These are phyloP conservation scores for Excoecaria cochinchinensis DNA, from an alignment of 345 rosid species.

Conservation along the genomic window DNA sequence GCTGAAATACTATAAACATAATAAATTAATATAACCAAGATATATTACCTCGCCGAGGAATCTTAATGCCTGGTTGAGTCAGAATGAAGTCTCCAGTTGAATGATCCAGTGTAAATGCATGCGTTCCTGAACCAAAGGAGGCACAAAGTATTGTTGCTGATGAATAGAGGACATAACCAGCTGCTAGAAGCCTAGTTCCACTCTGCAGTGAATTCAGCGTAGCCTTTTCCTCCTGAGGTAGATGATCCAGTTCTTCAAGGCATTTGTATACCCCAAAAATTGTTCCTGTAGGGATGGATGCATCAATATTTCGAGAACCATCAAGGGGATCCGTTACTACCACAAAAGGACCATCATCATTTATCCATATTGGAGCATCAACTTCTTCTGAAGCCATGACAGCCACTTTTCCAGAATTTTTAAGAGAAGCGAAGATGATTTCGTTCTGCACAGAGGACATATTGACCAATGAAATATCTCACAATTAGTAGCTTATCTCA, in stretches of 20 bases:
- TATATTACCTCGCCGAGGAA: slow-evolving; percentile 75
- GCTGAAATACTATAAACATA: background rate
- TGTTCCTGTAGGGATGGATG: slow-evolving; percentile 88
- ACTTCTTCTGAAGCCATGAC: slow-evolving; percentile 96
- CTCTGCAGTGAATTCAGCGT: slow-evolving; percentile 72
- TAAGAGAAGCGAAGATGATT: slow-evolving; percentile 68
- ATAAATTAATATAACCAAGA: background rate
- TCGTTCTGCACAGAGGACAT: slow-evolving; percentile 55
- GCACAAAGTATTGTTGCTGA: slow-evolving; percentile 83
- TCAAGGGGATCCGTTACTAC: slow-evolving; percentile 93
- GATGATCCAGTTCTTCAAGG: slow-evolving; percentile 72
- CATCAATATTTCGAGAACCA: slow-evolving; percentile 90
- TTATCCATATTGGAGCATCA: slow-evolving; percentile 70
- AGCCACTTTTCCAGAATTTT: slow-evolving; percentile 81
- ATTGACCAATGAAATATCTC: background rate
- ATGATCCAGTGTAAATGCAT: slow-evolving; percentile 84
- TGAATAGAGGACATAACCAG: slow-evolving; percentile 86
- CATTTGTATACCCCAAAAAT: slow-evolving; percentile 76
- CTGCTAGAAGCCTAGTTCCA: slow-evolving; percentile 73
- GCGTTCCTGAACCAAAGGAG: slow-evolving; percentile 89
- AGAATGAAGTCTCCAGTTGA: slow-evolving; percentile 85
- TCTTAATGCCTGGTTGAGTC: slow-evolving; percentile 68
- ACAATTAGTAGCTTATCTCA: background rate
- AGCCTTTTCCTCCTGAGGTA: slow-evolving; percentile 69
- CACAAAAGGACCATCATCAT: slow-evolving; percentile 67